Percentiles rank a stretch among this genome's conserved stretches.
Evolutionary conservation across 257 asterid genomes (phyloP).

Genomic region (Solanum etuberosum): DNA sequence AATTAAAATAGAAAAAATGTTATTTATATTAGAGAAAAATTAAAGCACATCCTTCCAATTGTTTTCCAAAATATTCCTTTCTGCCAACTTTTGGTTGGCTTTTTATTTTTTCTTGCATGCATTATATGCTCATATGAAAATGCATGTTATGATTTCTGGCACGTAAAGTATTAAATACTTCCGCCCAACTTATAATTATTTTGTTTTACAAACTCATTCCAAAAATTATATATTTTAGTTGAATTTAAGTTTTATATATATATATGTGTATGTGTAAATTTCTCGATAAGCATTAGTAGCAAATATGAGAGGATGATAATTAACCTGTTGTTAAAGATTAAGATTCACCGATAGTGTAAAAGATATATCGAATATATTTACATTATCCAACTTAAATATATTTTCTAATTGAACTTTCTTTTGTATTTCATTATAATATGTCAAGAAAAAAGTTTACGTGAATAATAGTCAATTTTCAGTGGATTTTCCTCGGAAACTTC

Average conservation of each 20-base stretch:
- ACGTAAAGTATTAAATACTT: not conserved
- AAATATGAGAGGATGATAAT: not conserved
- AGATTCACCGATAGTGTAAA: no score
- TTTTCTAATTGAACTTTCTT: not conserved
- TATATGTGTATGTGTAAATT: not conserved
- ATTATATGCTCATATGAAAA: not conserved
- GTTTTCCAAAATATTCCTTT: slow-evolving; percentile 4
- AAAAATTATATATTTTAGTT: not conserved
- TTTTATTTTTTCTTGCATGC: not conserved
- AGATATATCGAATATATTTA: not conserved
- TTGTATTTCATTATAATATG: not conserved
- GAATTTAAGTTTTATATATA: not conserved
- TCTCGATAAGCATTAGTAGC: not conserved
- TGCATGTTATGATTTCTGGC: not conserved
- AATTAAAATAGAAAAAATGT: no score
- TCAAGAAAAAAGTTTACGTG: not conserved
- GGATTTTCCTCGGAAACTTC: not conserved
- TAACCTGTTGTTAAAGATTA: not conserved
- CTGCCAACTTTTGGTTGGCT: not conserved
- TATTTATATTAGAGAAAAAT: not conserved
- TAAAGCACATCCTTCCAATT: not conserved
- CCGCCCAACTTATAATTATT: not conserved
- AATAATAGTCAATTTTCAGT: not conserved
- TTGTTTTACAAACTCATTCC: not conserved
- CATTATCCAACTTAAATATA: not conserved